Conservation (phyloP, 2,329 filamentous ascomycete genomes). For the Talaromyces sp. region DNA sequence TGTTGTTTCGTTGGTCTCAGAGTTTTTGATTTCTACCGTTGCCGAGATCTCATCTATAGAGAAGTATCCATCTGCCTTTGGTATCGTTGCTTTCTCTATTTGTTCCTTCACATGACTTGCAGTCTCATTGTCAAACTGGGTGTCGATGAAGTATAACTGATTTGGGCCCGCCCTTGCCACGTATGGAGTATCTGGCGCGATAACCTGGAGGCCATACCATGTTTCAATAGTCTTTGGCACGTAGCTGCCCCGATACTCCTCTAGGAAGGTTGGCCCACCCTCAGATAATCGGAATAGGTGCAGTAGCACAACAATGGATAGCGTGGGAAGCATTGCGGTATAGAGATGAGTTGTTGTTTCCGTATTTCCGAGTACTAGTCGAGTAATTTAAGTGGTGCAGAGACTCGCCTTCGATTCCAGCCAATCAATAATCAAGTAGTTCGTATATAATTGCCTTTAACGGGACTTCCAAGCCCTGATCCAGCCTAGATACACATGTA, state of each 20-base stretch:
- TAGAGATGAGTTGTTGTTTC: background rate
- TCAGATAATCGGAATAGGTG: constrained; percentile 13
- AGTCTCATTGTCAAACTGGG: constrained; percentile 17
- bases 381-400: background rate
- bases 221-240: constrained; percentile 18
- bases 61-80: constrained; percentile 15
- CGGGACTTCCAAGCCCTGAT: background rate
- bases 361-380: background rate
- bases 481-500: background rate
- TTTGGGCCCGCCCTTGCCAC: constrained; percentile 18
- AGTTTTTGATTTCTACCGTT: constrained; percentile 20
- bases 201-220: constrained; percentile 17
- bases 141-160: constrained; percentile 22
- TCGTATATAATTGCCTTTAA: background rate
- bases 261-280: constrained; percentile 15
- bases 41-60: constrained; percentile 22
- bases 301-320: constrained; percentile 1
- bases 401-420: no score
- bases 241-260: constrained; percentile 21
- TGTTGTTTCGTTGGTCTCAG: constrained; percentile 20
- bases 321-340: background rate
- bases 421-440: background rate
- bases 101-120: constrained; percentile 21
- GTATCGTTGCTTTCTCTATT: constrained; percentile 17
- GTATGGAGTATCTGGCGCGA: constrained; percentile 22